A percentile compares a stretch with the other conserved stretches of the same genome.
Evolutionary conservation across 768 basidiomycete genomes (phyloP).

Genomic region (Arthromyces matolae): DNA sequence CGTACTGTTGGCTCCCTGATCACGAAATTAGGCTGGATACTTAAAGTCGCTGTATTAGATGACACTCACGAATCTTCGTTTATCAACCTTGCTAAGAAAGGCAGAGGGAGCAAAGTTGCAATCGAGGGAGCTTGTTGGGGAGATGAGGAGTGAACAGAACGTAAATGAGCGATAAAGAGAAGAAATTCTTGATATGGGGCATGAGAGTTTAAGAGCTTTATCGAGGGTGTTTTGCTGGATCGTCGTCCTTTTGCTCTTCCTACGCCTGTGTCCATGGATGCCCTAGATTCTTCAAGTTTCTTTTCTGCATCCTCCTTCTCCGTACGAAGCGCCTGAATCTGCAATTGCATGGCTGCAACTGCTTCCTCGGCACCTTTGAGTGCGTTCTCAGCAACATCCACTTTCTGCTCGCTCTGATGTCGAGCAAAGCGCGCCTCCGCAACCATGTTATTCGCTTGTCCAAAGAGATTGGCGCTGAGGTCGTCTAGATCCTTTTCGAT

Average conservation of each 20-base stretch:
- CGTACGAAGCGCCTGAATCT: conserved; percentile 72
- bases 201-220: conserved; percentile 63
- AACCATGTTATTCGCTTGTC: conserved; percentile 97
- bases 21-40: too few relatives aligned
- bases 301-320: conserved; percentile 64
- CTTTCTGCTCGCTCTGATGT: conserved; percentile 65
- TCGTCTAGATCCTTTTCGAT: conserved; percentile 96
- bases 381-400: conserved; percentile 71
- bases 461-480: conserved; percentile 85
- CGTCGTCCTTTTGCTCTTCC: conserved; percentile 62
- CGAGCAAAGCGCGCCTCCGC: conserved; percentile 79
- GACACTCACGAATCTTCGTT: conserved; percentile 82
- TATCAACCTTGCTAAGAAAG: conserved; percentile 73
- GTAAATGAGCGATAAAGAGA: conserved; percentile 72
- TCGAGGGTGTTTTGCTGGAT: conserved; percentile 24
- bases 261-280: conserved; percentile 64
- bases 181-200: conserved; percentile 78
- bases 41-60: conserved; percentile 7
- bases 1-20: conserved; percentile 86
- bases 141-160: conserved; percentile 61
- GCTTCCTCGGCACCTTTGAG: conserved; percentile 84
- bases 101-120: conserved; percentile 68
- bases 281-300: conserved; percentile 45
- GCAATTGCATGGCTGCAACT: conserved; percentile 76
- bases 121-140: conserved; percentile 63